Conservation (phyloP, 345 rosid genomes). For the Bretschneidera sinensis region DNA sequence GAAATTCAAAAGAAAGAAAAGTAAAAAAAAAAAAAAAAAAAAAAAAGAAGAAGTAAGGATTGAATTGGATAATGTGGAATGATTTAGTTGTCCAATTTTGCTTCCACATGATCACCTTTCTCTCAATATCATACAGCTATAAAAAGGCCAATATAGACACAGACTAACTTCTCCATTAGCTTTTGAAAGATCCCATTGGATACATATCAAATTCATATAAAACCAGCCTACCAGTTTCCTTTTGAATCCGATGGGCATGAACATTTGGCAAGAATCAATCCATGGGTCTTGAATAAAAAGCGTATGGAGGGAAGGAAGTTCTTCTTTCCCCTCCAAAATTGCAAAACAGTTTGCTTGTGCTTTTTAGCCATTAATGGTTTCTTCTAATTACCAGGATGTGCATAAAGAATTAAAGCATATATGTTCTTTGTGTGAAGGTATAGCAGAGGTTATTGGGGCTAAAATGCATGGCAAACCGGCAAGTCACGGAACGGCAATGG, state of each 20-base stretch:
- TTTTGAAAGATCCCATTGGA: slow-evolving; percentile 25
- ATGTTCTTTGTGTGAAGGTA: neutral
- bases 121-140: slow-evolving; percentile 41
- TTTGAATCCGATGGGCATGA: slow-evolving; percentile 29
- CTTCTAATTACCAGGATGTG: slow-evolving; percentile 1
- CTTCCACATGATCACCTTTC: slow-evolving; percentile 9
- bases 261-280: slow-evolving; percentile 27
- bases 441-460: slow-evolving; percentile 24
- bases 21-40: no score
- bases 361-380: slow-evolving; percentile 12
- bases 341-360: slow-evolving; percentile 40
- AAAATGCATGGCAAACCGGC: slow-evolving; percentile 56
- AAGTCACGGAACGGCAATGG: slow-evolving; percentile 67
- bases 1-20: slow-evolving; percentile 12
- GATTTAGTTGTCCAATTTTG: no score
- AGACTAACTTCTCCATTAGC: slow-evolving; percentile 32
- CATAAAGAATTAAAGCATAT: neutral
- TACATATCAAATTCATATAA: neutral
- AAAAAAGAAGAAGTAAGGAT: slow-evolving; percentile 2
- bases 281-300: slow-evolving; percentile 31
- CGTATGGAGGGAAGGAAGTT: slow-evolving; percentile 21
- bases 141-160: slow-evolving; percentile 25
- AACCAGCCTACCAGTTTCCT: slow-evolving; percentile 27
- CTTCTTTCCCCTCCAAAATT: slow-evolving; percentile 20
- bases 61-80: slow-evolving; percentile 14